phyloP scores from a whole-genome alignment of 495 filamentous ascomycete species.

The Aspergillus egyptiacus region DNA sequence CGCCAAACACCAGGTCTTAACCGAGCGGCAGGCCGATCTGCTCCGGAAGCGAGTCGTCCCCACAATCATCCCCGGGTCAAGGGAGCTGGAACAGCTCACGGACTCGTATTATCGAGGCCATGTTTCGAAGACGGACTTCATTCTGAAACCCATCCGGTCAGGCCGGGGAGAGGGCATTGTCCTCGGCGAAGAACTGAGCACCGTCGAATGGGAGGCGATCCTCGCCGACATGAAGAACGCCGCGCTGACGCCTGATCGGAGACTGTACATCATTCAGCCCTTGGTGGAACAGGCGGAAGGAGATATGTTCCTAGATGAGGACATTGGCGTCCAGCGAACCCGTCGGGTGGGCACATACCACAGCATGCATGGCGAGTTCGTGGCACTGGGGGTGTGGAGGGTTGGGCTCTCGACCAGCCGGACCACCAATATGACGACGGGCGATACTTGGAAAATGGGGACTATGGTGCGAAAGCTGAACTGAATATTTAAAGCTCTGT shows the following conservation, averaged over 20 bases:
- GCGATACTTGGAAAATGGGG: too few relatives aligned
- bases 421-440: too few relatives aligned
- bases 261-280: slow-evolving; percentile 28
- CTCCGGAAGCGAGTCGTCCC: slow-evolving; percentile 22
- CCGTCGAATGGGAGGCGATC: slow-evolving; percentile 21
- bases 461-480: too few relatives aligned
- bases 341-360: slow-evolving; percentile 28
- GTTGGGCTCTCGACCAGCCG: neutral
- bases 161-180: slow-evolving; percentile 40
- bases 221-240: slow-evolving; percentile 13
- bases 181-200: slow-evolving; percentile 32
- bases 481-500: too few relatives aligned
- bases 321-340: neutral
- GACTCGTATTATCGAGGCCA: neutral
- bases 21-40: slow-evolving; percentile 19
- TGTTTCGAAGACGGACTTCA: slow-evolving; percentile 23
- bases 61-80: slow-evolving; percentile 22
- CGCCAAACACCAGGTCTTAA: slow-evolving; percentile 16
- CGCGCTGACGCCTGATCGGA: slow-evolving; percentile 1
- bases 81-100: slow-evolving; percentile 13
- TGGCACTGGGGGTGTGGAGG: slow-evolving; percentile 25
- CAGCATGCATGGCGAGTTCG: slow-evolving; percentile 18
- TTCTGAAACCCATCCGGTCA: slow-evolving; percentile 35
- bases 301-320: slow-evolving; percentile 18
- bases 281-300: slow-evolving; percentile 20